A percentile compares a stretch with the other conserved stretches of the same genome.
phyloP scores from a whole-genome alignment of 768 basidiomycete genomes.

The Exsudoporus frostii region DNA sequence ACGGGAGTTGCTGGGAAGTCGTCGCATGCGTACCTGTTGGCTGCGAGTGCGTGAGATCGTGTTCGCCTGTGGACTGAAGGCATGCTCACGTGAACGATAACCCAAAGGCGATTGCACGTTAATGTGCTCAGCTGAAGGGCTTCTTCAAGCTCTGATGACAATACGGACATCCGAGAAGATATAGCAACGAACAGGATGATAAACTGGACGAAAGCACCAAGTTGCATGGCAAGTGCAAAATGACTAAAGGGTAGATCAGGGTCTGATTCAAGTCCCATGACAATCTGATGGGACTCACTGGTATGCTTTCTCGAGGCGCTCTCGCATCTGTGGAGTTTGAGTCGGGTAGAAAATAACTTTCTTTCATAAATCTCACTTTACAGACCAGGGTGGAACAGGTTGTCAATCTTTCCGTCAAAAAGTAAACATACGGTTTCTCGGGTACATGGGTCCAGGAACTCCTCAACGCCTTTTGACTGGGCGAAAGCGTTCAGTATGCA shows the following conservation, averaged over 20 bases:
- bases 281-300: conserved; percentile 36
- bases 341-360: neutral
- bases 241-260: conserved; percentile 39
- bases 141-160: conserved; percentile 45
- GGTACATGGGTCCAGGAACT: conserved; percentile 67
- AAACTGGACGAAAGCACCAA: conserved; percentile 70
- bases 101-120: conserved; percentile 28
- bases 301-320: conserved; percentile 49
- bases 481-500: neutral
- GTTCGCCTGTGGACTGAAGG: neutral
- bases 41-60: conserved; percentile 15
- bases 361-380: conserved; percentile 38
- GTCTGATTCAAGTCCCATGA: neutral
- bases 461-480: conserved; percentile 51
- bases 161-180: conserved; percentile 50
- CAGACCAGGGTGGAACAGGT: conserved; percentile 39
- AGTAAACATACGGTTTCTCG: conserved; percentile 32
- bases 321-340: conserved; percentile 39
- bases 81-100: conserved; percentile 33
- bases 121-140: conserved; percentile 30
- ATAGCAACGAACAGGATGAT: conserved; percentile 61
- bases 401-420: conserved; percentile 35
- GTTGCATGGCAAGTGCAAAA: conserved; percentile 62
- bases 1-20: neutral
- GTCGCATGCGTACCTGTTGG: conserved; percentile 1